Percentiles rank a stretch among this genome's conserved stretches.
Conservation (phyloP, 495 filamentous ascomycete species). For the Staphylotrichum longicolle region DNA sequence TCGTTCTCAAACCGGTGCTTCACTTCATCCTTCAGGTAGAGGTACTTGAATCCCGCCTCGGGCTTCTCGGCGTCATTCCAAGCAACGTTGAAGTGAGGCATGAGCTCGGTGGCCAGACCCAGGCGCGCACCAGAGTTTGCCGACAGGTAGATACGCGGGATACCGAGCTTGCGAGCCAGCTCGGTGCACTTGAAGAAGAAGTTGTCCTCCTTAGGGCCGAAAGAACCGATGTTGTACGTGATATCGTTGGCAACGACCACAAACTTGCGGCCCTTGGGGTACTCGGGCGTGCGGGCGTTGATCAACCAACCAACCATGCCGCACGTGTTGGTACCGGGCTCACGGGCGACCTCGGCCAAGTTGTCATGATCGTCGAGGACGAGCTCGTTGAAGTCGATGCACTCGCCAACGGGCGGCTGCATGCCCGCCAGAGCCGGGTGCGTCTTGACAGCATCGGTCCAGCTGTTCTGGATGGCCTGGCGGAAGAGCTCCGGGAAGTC, state of each 20-base stretch:
- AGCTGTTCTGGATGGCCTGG: constrained; percentile 95
- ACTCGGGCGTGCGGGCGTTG: constrained; percentile 96
- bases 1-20: constrained; percentile 87
- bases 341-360: constrained; percentile 85
- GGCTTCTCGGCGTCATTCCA: constrained; percentile 87
- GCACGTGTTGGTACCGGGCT: constrained; percentile 89
- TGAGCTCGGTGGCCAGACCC: constrained; percentile 93
- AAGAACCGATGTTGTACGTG: constrained; percentile 97
- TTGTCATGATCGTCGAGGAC: constrained; percentile 92
- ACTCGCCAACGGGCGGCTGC: constrained; percentile 82
- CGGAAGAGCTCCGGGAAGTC: constrained; percentile 99
- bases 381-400: constrained; percentile 92
- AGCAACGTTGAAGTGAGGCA: constrained; percentile 93
- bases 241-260: constrained; percentile 98
- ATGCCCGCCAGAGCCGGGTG: constrained; percentile 70
- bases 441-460: constrained; percentile 69
- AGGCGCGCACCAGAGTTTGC: constrained; percentile 99
- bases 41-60: constrained; percentile 93
- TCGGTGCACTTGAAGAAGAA: constrained; percentile 99
- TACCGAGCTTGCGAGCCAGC: constrained; percentile 85
- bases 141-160: constrained; percentile 95
- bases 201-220: constrained; percentile 91
- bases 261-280: constrained; percentile 86
- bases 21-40: constrained; percentile 86
- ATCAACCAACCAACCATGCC: constrained; percentile 99